These are phyloP conservation scores for Mortierella hygrophila DNA, from an alignment of 192 early-diverging fungal species.

Conservation along the genomic window DNA sequence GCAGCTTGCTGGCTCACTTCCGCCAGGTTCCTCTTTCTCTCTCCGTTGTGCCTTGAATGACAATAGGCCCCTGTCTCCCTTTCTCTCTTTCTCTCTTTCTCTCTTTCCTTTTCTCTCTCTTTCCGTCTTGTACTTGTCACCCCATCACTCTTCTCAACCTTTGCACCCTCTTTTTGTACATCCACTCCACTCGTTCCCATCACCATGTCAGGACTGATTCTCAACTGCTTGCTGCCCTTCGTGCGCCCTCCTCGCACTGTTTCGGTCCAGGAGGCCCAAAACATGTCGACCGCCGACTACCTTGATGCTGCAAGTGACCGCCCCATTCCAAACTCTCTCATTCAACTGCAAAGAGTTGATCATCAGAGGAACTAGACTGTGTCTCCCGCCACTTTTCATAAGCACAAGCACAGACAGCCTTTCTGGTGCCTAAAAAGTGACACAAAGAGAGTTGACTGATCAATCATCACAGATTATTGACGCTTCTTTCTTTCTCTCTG, in stretches of 20 bases:
- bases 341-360: not conserved
- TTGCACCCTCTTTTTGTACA: not conserved
- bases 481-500: not conserved
- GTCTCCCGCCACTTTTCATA: not conserved
- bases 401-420: not conserved
- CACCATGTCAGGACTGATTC: conserved; percentile 53
- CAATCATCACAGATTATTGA: not conserved
- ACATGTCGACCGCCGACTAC: conserved; percentile 41
- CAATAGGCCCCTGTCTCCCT: not conserved
- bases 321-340: not conserved
- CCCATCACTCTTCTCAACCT: not conserved
- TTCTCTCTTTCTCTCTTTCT: not conserved
- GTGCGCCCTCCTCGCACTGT: conserved; percentile 52
- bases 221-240: conserved; percentile 53
- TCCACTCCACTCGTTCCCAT: not conserved
- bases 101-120: not conserved
- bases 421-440: not conserved
- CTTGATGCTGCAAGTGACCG: conserved; percentile 49
- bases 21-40: not conserved
- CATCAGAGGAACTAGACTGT: not conserved
- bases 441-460: not conserved
- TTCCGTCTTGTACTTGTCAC: not conserved
- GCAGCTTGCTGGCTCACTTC: not conserved
- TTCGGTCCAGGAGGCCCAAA: conserved; percentile 47
- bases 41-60: not conserved